These are phyloP conservation scores for Polychaeton citri DNA, from an alignment of 2,329 filamentous ascomycete species.

Conservation along the genomic window DNA sequence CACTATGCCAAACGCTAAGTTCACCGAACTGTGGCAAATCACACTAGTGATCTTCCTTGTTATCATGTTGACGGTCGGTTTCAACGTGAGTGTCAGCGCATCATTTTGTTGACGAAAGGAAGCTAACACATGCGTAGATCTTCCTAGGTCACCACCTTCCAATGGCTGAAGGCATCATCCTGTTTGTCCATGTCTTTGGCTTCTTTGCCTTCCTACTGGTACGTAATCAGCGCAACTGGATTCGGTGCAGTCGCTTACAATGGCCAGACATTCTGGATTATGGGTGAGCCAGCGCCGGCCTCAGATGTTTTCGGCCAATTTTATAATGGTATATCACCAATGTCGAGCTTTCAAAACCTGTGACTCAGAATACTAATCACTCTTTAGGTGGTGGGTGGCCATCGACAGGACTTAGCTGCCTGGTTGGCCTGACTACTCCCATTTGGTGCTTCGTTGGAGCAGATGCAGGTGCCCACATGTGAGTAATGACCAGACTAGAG, in stretches of 20 bases:
- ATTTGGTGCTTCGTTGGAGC: conserved; percentile 17
- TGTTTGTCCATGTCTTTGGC: conserved; percentile 29
- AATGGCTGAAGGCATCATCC: conserved; percentile 21
- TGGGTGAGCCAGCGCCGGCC: conserved; percentile 17
- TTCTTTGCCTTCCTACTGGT: conserved; percentile 31
- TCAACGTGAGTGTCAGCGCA: conserved; percentile 12
- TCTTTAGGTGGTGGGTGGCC: conserved; percentile 26
- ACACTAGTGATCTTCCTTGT: conserved; percentile 19
- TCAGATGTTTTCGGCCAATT: conserved; percentile 22
- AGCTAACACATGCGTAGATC: conserved; percentile 5
- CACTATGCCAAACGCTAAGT: conserved; percentile 12
- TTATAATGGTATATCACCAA: conserved; percentile 4
- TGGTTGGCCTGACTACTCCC: conserved; percentile 25
- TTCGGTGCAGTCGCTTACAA: conserved; percentile 1
- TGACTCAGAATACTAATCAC: conserved; percentile 1
- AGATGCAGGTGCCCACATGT: conserved; percentile 21
- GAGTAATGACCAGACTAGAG: conserved; percentile 10
- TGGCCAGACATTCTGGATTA: conserved; percentile 16
- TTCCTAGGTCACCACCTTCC: conserved; percentile 21
- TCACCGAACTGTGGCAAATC: conserved; percentile 15
- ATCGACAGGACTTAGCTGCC: conserved; percentile 25
- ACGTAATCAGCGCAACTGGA: conserved; percentile 12
- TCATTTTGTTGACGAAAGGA: background rate
- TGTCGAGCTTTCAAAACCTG: conserved; percentile 1
- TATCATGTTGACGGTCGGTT: conserved; percentile 17